These are phyloP conservation scores for Escovopsis weberi DNA, from an alignment of 2,329 filamentous ascomycete genomes.

Conservation along the genomic window DNA sequence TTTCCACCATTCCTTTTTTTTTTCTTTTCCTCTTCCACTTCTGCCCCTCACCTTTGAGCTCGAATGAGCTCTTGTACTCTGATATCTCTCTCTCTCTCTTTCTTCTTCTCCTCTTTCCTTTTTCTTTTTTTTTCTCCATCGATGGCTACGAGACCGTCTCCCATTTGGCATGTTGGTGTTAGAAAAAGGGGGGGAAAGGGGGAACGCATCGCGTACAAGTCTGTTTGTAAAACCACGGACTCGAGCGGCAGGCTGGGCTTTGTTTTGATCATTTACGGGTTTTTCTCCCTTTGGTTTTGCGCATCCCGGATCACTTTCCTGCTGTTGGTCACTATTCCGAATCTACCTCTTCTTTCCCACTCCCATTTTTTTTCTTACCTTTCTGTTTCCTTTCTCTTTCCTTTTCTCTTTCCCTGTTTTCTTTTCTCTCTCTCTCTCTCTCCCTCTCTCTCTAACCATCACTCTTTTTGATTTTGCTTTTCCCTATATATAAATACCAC, in stretches of 20 bases:
- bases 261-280: neutral
- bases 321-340: too few relatives aligned
- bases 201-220: neutral
- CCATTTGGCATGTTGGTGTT: neutral
- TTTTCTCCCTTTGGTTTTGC: too few relatives aligned
- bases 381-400: constrained; percentile 18
- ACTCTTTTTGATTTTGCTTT: constrained; percentile 8
- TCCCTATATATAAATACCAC: constrained; percentile 19
- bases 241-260: constrained; percentile 3
- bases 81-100: too few relatives aligned
- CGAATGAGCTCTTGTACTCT: too few relatives aligned
- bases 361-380: constrained; percentile 6
- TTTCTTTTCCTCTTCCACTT: neutral
- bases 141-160: too few relatives aligned
- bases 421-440: constrained; percentile 6
- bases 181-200: neutral
- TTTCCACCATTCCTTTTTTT: constrained; percentile 5
- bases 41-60: neutral
- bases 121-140: too few relatives aligned
- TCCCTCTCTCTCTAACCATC: constrained; percentile 17
- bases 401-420: constrained; percentile 10
- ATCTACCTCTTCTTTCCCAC: too few relatives aligned
- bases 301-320: too few relatives aligned
- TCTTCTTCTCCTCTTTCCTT: too few relatives aligned
- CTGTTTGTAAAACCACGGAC: neutral